These are phyloP conservation scores for Rhodotorula sp. DNA, from an alignment of 1,284 basidiomycete genomes.

Conservation along the genomic window DNA sequence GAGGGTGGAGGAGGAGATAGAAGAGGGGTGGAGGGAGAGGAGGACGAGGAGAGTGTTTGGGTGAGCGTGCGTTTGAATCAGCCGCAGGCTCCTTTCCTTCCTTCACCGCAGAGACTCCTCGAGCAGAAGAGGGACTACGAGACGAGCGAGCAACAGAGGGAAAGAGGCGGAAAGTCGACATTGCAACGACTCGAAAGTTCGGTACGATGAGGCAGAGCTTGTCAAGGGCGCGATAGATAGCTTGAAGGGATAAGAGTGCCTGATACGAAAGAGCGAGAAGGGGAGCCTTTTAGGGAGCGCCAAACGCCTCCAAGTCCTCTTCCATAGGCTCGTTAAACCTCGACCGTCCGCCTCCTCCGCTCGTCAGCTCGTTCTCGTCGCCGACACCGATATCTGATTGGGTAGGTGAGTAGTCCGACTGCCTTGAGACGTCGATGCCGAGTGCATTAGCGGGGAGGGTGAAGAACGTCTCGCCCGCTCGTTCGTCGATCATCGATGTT, in stretches of 20 bases:
- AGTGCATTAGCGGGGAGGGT: neutral
- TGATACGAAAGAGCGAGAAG: too few species aligned
- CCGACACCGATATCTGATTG: neutral
- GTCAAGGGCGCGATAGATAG: neutral
- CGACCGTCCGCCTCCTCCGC: neutral
- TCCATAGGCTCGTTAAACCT: neutral
- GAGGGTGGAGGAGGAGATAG: neutral
- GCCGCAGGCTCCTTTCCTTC: too few species aligned
- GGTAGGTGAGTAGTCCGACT: too few species aligned
- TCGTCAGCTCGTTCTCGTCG: neutral
- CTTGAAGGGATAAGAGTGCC: too few species aligned
- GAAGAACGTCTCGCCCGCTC: neutral
- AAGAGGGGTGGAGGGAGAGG: neutral
- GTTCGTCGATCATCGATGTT: conserved; percentile 1
- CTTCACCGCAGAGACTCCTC: too few species aligned
- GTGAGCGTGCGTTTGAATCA: too few species aligned
- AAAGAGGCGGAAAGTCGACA: neutral
- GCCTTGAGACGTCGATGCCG: neutral
- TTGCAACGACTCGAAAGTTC: neutral
- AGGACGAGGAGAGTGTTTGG: too few species aligned
- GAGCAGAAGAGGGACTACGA: too few species aligned
- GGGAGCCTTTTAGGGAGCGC: neutral
- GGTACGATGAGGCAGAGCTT: neutral
- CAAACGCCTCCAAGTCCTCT: neutral
- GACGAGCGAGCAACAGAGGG: neutral